A percentile compares a stretch with the other conserved stretches of the same genome.
phyloP scores from a whole-genome alignment of 768 basidiomycete species.

The Auriculariales sp. region DNA sequence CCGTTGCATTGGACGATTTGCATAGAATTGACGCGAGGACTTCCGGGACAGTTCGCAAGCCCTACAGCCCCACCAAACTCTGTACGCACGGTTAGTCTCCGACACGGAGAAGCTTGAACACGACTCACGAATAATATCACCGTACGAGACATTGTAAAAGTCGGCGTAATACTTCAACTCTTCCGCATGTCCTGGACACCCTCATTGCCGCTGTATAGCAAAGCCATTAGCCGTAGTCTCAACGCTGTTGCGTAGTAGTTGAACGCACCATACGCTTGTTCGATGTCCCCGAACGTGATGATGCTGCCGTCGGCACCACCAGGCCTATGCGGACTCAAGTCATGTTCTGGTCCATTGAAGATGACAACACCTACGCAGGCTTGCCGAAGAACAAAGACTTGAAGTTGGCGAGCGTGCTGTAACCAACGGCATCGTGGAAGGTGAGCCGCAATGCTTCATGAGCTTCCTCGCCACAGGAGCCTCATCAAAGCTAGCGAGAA shows the following conservation, averaged over 20 bases:
- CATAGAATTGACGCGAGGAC: constrained; percentile 27
- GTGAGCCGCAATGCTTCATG: not conserved
- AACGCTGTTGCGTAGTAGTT: not conserved
- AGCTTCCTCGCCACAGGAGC: not conserved
- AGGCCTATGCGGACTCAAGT: not conserved
- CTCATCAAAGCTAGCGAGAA: not conserved
- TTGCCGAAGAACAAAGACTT: not conserved
- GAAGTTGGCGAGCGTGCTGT: not conserved
- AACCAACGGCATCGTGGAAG: not conserved
- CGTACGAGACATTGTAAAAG: constrained; percentile 4
- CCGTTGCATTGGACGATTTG: constrained; percentile 15
- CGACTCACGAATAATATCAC: constrained; percentile 7
- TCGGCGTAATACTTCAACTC: constrained; percentile 2
- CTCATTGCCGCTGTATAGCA: not conserved
- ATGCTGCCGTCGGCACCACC: constrained; percentile 11
- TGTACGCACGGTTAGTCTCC: constrained; percentile 20
- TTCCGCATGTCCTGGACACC: not conserved
- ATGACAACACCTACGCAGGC: not conserved
- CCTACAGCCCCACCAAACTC: constrained; percentile 33
- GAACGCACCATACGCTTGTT: constrained; percentile 6
- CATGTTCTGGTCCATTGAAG: not conserved
- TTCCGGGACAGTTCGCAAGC: constrained; percentile 27
- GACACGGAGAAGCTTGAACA: constrained; percentile 7
- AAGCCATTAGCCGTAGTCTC: not conserved
- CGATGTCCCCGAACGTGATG: constrained; percentile 8